Evolutionary conservation across 805 yeast species (phyloP).

Genomic region (Candida argentea): DNA sequence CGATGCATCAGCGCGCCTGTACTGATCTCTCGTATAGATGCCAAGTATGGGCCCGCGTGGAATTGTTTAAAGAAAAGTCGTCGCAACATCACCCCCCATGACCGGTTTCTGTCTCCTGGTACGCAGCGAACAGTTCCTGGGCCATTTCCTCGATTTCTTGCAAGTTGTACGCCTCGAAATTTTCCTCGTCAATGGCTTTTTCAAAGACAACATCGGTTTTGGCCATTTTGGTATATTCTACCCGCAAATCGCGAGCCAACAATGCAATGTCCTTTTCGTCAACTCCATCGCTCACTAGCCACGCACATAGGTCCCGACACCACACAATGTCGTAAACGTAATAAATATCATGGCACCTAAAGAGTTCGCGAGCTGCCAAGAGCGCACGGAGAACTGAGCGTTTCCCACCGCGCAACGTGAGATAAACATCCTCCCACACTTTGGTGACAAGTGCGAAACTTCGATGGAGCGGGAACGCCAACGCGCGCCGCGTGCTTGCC

Average conservation of each 20-base stretch:
- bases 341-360: conserved; percentile 75
- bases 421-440: conserved; percentile 71
- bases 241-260: conserved; percentile 56
- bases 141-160: conserved; percentile 51
- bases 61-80: no score
- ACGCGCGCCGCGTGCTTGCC: conserved; percentile 60
- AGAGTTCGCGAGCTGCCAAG: conserved; percentile 56
- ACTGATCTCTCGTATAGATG: no score
- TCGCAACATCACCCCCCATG: neutral
- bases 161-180: conserved; percentile 31
- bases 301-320: conserved; percentile 66
- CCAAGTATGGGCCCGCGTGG: no score
- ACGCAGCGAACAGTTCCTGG: conserved; percentile 24
- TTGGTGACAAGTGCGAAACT: conserved; percentile 47
- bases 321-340: conserved; percentile 74
- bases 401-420: conserved; percentile 58
- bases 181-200: conserved; percentile 20
- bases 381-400: conserved; percentile 51
- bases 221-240: conserved; percentile 24
- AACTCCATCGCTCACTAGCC: conserved; percentile 57
- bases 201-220: conserved; percentile 48
- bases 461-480: conserved; percentile 74
- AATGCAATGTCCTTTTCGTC: conserved; percentile 49
- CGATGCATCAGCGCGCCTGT: no score
- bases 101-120: no score